Evolutionary conservation across 139 green algal species (phyloP).

Genomic region (Mesotaenium endlicherianum): DNA sequence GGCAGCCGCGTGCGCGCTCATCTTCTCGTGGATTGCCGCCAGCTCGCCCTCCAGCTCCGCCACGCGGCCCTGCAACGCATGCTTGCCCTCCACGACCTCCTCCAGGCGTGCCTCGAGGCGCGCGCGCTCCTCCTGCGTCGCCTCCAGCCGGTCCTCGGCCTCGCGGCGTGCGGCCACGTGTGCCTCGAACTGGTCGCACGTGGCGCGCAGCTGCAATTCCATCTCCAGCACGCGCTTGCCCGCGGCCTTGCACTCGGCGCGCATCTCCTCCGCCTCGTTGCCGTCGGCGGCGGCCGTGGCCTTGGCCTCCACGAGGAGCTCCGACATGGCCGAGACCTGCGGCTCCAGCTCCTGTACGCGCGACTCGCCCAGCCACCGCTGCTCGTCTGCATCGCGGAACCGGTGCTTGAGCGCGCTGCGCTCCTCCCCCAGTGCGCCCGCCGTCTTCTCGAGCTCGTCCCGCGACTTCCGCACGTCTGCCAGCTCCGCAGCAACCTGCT

Average conservation of each 20-base stretch:
- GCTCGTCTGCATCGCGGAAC: constrained; percentile 7
- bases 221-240: constrained; percentile 17
- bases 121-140: background rate
- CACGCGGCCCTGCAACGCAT: background rate
- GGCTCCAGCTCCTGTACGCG: constrained; percentile 33
- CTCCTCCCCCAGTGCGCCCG: background rate
- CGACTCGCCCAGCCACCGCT: constrained; percentile 8
- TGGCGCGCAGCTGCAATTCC: background rate
- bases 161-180: background rate
- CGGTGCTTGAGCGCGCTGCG: background rate
- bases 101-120: background rate
- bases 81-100: background rate
- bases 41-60: constrained; percentile 12
- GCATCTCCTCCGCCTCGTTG: constrained; percentile 17
- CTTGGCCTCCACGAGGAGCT: constrained; percentile 21
- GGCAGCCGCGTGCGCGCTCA: background rate
- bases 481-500: background rate
- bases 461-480: background rate
- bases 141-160: background rate
- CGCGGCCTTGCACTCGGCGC: background rate
- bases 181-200: background rate
- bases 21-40: background rate
- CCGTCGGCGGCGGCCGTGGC: background rate
- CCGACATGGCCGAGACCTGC: constrained; percentile 25
- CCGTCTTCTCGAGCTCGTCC: background rate